Evolutionary conservation across 2,329 filamentous ascomycete genomes (phyloP).

Genomic region (Sporothrix schenckii): DNA sequence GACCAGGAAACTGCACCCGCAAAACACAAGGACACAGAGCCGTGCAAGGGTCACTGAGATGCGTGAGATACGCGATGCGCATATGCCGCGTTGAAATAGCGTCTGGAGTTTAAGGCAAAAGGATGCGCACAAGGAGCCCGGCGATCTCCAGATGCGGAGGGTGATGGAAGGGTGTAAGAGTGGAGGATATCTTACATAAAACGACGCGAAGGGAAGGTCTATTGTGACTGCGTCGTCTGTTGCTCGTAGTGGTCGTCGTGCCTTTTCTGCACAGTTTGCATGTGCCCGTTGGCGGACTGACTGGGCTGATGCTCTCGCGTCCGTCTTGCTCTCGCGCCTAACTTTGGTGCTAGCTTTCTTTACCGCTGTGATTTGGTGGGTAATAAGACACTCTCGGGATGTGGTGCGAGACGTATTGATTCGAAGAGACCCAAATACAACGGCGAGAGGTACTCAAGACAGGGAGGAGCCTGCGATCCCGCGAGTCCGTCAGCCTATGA

Average conservation of each 20-base stretch:
- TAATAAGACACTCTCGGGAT: constrained; percentile 17
- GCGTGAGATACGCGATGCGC: background rate
- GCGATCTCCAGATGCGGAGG: background rate
- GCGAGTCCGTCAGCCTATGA: no score
- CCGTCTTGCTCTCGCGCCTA: background rate
- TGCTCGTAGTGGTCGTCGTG: background rate
- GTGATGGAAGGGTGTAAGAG: background rate
- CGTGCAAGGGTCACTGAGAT: constrained; percentile 3
- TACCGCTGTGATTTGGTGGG: constrained; percentile 4
- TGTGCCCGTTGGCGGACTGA: background rate
- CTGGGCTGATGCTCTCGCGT: background rate
- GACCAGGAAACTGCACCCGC: background rate
- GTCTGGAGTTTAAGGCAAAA: constrained; percentile 3
- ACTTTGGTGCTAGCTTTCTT: background rate
- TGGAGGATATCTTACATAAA: background rate
- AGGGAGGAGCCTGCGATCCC: background rate
- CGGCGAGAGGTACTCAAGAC: background rate
- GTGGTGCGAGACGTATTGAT: background rate
- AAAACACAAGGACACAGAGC: background rate
- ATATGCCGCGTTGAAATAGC: background rate
- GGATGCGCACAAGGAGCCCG: background rate
- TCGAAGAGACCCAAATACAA: background rate
- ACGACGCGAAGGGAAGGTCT: background rate
- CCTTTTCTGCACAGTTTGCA: background rate
- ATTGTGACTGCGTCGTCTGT: background rate